phyloP scores from a whole-genome alignment of 2,329 filamentous ascomycete genomes.

The Pyricularia pennisetigena region DNA sequence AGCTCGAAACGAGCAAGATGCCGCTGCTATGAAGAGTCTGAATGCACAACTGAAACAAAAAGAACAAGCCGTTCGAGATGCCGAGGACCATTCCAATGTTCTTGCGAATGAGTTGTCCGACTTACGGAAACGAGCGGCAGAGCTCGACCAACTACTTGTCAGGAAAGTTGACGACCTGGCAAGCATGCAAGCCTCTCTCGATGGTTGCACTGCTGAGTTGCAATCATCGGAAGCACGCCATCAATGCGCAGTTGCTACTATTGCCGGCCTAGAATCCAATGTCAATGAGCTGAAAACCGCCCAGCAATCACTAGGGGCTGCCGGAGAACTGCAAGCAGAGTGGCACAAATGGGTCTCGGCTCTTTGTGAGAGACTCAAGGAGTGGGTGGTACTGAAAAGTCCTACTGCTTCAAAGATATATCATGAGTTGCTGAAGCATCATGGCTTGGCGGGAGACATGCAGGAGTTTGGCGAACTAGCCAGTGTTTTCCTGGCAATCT shows the following conservation, averaged over 20 bases:
- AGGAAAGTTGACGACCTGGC: conserved; percentile 4
- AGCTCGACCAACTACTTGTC: background rate
- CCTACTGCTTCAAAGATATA: background rate
- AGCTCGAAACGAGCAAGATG: background rate
- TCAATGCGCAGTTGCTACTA: background rate
- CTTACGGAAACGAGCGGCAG: background rate
- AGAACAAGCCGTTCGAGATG: background rate
- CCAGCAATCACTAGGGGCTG: background rate
- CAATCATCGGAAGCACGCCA: background rate
- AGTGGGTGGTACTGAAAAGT: conserved; percentile 1
- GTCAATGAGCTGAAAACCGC: background rate
- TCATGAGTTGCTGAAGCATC: background rate
- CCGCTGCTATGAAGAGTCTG: background rate
- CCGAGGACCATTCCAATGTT: background rate
- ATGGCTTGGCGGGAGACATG: background rate
- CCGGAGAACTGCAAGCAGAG: background rate
- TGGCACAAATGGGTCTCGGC: conserved; percentile 1
- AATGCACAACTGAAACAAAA: conserved; percentile 6
- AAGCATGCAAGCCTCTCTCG: background rate
- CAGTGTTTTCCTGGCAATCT: conserved; percentile 2
- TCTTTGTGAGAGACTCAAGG: background rate
- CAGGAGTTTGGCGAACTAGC: background rate
- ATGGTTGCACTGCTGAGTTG: background rate
- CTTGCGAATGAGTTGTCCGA: background rate
- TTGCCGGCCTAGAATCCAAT: background rate